These are phyloP conservation scores for Penicillium bovifimosum DNA, from an alignment of 495 filamentous ascomycete genomes.

Conservation along the genomic window DNA sequence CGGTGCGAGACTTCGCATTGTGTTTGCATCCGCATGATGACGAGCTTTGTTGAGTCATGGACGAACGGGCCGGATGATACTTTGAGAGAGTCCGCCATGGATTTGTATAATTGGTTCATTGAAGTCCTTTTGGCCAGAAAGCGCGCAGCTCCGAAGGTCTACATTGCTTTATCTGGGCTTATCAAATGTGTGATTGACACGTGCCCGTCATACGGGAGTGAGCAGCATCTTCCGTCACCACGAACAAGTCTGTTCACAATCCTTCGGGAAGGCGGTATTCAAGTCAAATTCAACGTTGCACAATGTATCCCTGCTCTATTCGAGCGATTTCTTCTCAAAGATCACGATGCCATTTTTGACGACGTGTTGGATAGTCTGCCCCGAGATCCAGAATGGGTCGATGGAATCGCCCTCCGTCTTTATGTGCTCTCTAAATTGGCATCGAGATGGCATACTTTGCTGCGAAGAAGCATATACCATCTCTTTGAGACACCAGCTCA, in stretches of 20 bases:
- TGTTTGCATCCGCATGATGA: slow-evolving; percentile 65
- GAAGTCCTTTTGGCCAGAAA: slow-evolving; percentile 55
- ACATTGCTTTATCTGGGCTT: slow-evolving; percentile 58
- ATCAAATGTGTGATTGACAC: slow-evolving; percentile 61
- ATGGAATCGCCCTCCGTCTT: slow-evolving; percentile 82
- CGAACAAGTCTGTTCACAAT: slow-evolving; percentile 71
- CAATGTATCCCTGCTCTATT: slow-evolving; percentile 69
- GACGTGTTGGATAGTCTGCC: slow-evolving; percentile 73
- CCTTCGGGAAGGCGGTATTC: slow-evolving; percentile 57
- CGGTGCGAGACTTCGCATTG: slow-evolving; percentile 72
- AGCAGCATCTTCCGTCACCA: slow-evolving; percentile 55
- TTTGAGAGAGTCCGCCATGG: slow-evolving; percentile 57
- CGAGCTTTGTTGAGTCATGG: slow-evolving; percentile 61
- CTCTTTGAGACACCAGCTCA: slow-evolving; percentile 83
- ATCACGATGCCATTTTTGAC: slow-evolving; percentile 75
- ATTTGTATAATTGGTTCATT: slow-evolving; percentile 78
- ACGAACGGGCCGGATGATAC: slow-evolving; percentile 44
- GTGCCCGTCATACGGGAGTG: slow-evolving; percentile 56
- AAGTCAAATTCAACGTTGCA: slow-evolving; percentile 71
- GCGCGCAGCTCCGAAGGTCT: slow-evolving; percentile 61
- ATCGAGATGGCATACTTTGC: slow-evolving; percentile 71
- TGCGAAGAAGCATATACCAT: slow-evolving; percentile 81
- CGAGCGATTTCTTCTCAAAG: slow-evolving; percentile 65
- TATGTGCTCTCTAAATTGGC: slow-evolving; percentile 69
- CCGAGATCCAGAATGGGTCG: slow-evolving; percentile 58